A percentile compares a stretch with the other conserved stretches of the same genome.
phyloP scores from a whole-genome alignment of 2,329 filamentous ascomycete species.

The Biscogniauxia sp. region DNA sequence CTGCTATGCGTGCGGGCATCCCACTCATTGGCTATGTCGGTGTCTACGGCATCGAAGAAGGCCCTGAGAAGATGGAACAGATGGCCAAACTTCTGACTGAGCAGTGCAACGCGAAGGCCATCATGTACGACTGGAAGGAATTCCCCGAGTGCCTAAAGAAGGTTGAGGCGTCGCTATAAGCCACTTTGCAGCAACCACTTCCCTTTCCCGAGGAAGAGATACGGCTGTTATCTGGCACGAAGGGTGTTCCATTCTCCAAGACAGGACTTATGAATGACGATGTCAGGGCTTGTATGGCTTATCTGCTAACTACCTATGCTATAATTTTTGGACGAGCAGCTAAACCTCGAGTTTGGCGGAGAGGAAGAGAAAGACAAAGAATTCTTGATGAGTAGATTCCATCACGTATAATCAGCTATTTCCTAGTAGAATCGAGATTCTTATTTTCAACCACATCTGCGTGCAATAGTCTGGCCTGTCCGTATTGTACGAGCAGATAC shows the following conservation, averaged over 20 bases:
- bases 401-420: background rate
- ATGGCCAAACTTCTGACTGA: constrained; percentile 53
- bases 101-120: constrained; percentile 47
- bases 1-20: constrained; percentile 67
- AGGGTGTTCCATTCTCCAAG: constrained; percentile 1
- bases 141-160: constrained; percentile 38
- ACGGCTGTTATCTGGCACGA: constrained; percentile 1
- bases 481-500: background rate
- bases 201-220: background rate
- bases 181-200: constrained; percentile 5
- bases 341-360: background rate
- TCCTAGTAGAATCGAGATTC: background rate
- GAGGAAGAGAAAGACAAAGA: background rate
- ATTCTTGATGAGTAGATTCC: background rate
- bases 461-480: background rate
- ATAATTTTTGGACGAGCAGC: background rate
- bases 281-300: constrained; percentile 1
- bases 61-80: constrained; percentile 50
- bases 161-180: constrained; percentile 33
- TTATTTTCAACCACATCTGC: background rate
- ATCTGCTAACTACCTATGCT: background rate
- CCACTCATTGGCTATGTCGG: constrained; percentile 73
- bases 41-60: constrained; percentile 44
- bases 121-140: constrained; percentile 48
- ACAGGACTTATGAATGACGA: constrained; percentile 5